Evolutionary conservation across 176 grass and related monocot genomes (phyloP), one percentile per base, ranked within the genome.

Genomic region (Rhynchospora pubera): DNA sequence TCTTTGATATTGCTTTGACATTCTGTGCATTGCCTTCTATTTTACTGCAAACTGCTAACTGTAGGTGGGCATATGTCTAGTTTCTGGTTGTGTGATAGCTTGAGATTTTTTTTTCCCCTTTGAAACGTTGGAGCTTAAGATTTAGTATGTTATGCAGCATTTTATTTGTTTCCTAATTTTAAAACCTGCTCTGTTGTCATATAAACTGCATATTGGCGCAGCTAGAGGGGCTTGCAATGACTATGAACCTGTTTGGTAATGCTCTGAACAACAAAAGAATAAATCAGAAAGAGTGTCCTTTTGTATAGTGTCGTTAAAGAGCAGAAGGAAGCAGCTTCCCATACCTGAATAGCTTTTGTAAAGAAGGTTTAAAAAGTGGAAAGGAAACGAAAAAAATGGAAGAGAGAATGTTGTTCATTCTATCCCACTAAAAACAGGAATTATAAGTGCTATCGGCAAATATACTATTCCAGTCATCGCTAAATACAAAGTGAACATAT

Each of bases 41-140:
- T 83, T 78, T 82, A 44, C 75, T 70, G 2, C 57, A 44, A 57
- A 83, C 11, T 28, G 71, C 55, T 71, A 89, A 34, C 56, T 34
- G 58, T 53, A 52, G 51, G 21, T 66, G 9, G 62, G 66, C 82
- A 77, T 70, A 65, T 75, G 19, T 55, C 34, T 7, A 13, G 8
- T 83, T 73, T 57, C 5, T 68, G 46, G 70, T 66, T 75, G 58
- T 74, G 14, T 93, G 56, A 11, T 82, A 53, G 55, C 4, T 32
- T 62, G 46, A 53, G 42, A 48, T 89, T 24, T 46, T 23, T 65
- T 15, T 39, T 22, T 69, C 26, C 21, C 68, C 62, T 30, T 55
- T 6, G 7, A 14, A 47, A 15, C 65, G 50, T 82, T 91, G 65
- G 48, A 58, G 60, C 73, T 5, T 63, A 78, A 82, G 23, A 63